phyloP scores from a whole-genome alignment of 2,329 filamentous ascomycete genomes.

The Aspergillus intermedius region DNA sequence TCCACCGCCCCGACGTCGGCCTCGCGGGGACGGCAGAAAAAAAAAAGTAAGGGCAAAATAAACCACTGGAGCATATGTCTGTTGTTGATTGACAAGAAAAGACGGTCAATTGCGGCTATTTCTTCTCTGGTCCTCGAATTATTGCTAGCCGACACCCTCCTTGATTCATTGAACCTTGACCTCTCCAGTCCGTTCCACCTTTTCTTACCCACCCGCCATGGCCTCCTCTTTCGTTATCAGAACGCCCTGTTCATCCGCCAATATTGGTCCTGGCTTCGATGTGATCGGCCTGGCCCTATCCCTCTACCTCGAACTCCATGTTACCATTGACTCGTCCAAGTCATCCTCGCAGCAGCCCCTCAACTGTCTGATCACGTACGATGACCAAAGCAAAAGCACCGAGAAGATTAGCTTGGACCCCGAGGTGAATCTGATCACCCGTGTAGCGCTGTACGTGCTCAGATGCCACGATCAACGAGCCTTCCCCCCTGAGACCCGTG shows the following conservation, averaged over 20 bases:
- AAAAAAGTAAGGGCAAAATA: slow-evolving; percentile 7
- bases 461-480: slow-evolving; percentile 80
- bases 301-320: slow-evolving; percentile 82
- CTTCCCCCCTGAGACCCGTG: slow-evolving; percentile 79
- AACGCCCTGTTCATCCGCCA: slow-evolving; percentile 91
- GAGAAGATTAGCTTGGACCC: slow-evolving; percentile 75
- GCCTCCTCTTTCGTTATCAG: slow-evolving; percentile 58
- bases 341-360: slow-evolving; percentile 29
- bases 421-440: slow-evolving; percentile 84
- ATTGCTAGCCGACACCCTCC: background rate
- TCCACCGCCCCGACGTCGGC: background rate
- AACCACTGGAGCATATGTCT: background rate
- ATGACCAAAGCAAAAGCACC: slow-evolving; percentile 67
- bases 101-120: too few species aligned
- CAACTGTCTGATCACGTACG: slow-evolving; percentile 83
- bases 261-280: slow-evolving; percentile 96
- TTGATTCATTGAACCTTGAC: background rate
- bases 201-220: slow-evolving; percentile 5
- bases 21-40: background rate
- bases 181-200: background rate
- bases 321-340: slow-evolving; percentile 62
- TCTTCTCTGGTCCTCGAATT: background rate
- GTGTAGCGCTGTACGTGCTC: slow-evolving; percentile 88
- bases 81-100: too few species aligned
- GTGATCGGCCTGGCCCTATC: slow-evolving; percentile 90